Evolutionary conservation across 257 asterid species (phyloP), one percentile per base, ranked within the genome.

Genomic region (Anisodus tanguticus): DNA sequence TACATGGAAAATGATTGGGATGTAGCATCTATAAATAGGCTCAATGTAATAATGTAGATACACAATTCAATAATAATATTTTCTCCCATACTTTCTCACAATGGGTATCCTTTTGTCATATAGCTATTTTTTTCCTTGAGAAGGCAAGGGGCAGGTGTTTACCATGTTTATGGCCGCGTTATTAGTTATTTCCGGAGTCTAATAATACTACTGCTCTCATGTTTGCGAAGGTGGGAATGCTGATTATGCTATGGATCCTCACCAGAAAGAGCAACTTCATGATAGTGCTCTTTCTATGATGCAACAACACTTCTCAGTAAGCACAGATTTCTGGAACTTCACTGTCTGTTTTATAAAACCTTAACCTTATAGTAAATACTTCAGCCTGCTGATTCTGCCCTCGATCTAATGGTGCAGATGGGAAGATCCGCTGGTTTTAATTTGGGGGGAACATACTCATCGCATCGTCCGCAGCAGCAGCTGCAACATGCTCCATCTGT

Each of bases 381-480:
- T 77, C 64, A 7, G 82, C 64, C 64, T 77, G 82, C 26, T 77
- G 49, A 77, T 26, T 53, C 82, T 53, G 43, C n/a, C 26, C 74
- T 82, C 86, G 80, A 71, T 83, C 82, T 62, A 45, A 81, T 85
- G 86, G 63, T 80, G 86, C 87, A 95, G 99, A 86, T 93, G 88
- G 98, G 95, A 85, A 89, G 98, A 89, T 92, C 99, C 80, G 39
- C 97, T 79, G 98, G 95, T 72, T 88, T 92, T 57, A 90, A 88
- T 82, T 93, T 92, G 85, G 95, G 95, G 82, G 97, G 93, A 68
- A 87, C 94, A 10, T 90, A 90, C 87, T 89, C 97, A 70, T 92
- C 98, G 22, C 96, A 92, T 88, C 93, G 91, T 88, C 97, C 91
- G 84, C 98, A 94, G 84, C 96, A 93, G 85, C 94, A 91, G 85